These are phyloP conservation scores for Venturia oleaginea DNA, from an alignment of 2,329 filamentous ascomycete species.

Conservation along the genomic window DNA sequence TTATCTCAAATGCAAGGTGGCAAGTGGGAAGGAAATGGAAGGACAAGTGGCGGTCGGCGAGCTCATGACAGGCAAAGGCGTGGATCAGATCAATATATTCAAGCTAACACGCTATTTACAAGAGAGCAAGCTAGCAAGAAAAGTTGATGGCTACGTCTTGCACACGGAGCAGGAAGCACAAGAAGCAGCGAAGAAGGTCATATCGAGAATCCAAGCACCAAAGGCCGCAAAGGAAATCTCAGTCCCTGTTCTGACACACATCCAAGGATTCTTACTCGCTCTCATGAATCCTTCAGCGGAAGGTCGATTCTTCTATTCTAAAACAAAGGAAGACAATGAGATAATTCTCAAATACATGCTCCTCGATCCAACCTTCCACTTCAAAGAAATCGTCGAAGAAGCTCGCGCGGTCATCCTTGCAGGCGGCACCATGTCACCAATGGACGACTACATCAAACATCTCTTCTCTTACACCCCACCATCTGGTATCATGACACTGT, in stretches of 20 bases:
- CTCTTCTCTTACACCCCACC: conserved; percentile 67
- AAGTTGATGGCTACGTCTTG: conserved; percentile 80
- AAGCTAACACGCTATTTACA: conserved; percentile 82
- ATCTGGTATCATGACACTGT: conserved; percentile 65
- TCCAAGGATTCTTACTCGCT: conserved; percentile 63
- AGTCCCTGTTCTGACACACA: conserved; percentile 50
- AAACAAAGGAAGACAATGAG: conserved; percentile 35
- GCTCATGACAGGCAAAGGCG: conserved; percentile 72
- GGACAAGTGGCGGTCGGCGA: conserved; percentile 62
- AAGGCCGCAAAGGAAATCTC: conserved; percentile 17
- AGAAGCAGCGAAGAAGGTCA: conserved; percentile 16
- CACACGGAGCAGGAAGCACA: conserved; percentile 44
- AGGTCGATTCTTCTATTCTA: conserved; percentile 50
- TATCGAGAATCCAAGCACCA: conserved; percentile 6
- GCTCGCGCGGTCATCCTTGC: conserved; percentile 83
- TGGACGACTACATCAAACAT: conserved; percentile 79
- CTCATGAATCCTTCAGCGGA: conserved; percentile 76
- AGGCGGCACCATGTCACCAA: conserved; percentile 95
- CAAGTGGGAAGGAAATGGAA: conserved; percentile 39
- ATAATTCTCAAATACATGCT: conserved; percentile 74
- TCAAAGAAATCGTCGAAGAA: conserved; percentile 75
- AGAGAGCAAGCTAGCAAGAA: conserved; percentile 85
- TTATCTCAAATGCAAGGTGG: conserved; percentile 51
- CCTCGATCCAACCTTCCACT: conserved; percentile 83
- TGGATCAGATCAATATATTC: conserved; percentile 91